Conservation (phyloP, 2,329 filamentous ascomycete species). For the Monosporascus sp. region DNA sequence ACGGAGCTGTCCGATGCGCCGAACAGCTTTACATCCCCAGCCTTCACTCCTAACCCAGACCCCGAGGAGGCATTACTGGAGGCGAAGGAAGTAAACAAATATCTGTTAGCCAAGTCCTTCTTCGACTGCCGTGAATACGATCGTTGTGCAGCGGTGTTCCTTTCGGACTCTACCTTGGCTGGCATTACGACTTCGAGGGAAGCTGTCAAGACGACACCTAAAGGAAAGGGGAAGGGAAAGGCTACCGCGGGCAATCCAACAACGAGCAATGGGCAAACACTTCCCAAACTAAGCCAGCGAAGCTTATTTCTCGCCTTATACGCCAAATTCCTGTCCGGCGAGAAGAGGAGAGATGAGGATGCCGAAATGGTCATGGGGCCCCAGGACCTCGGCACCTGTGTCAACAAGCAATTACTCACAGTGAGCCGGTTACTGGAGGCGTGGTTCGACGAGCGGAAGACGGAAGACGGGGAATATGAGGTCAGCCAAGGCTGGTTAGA, state of each 20-base stretch:
- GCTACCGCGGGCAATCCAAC: constrained; percentile 29
- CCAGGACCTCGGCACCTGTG: constrained; percentile 76
- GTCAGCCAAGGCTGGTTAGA: constrained; percentile 90
- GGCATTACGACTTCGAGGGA: constrained; percentile 53
- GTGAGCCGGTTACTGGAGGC: constrained; percentile 72
- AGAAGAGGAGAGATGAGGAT: constrained; percentile 95
- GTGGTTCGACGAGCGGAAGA: constrained; percentile 68
- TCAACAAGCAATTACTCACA: constrained; percentile 77
- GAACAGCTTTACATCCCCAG: constrained; percentile 41
- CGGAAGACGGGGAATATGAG: constrained; percentile 52
- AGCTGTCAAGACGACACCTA: constrained; percentile 30
- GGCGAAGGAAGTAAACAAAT: constrained; percentile 73
- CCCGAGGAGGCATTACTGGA: constrained; percentile 72
- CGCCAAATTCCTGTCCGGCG: constrained; percentile 85
- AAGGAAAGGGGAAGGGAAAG: constrained; percentile 59
- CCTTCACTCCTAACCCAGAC: constrained; percentile 57
- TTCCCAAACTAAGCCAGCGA: constrained; percentile 74
- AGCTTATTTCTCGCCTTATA: constrained; percentile 90
- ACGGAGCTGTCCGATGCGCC: constrained; percentile 22
- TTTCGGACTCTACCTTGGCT: constrained; percentile 74
- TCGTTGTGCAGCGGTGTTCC: constrained; percentile 82
- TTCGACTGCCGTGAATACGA: constrained; percentile 96
- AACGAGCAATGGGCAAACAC: constrained; percentile 15
- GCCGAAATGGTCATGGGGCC: constrained; percentile 96
- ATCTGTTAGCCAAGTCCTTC: constrained; percentile 85